Conservation (phyloP, 176 grass and related monocot species). For the Zoysia japonica region DNA sequence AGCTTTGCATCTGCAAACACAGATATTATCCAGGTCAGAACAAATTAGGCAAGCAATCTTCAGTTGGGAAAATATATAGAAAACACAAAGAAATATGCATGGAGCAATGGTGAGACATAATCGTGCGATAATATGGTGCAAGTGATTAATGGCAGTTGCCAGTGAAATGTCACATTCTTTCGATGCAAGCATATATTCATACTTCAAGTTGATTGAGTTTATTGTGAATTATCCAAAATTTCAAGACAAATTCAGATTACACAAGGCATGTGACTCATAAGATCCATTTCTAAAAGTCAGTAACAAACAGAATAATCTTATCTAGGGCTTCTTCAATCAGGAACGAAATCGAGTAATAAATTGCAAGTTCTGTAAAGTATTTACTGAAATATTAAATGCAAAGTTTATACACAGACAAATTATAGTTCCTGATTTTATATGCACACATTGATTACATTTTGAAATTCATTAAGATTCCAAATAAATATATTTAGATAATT, state of each 20-base stretch:
- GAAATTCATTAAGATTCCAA: slow-evolving; percentile 11
- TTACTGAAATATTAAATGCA: not conserved
- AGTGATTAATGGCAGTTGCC: not conserved
- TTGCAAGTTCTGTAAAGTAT: not conserved
- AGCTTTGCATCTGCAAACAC: slow-evolving; percentile 78
- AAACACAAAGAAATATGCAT: not conserved
- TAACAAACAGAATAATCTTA: not conserved
- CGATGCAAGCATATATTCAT: not conserved
- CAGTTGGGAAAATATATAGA: not conserved
- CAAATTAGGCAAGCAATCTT: not conserved
- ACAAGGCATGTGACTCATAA: not conserved
- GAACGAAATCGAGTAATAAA: not conserved
- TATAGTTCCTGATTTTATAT: not conserved
- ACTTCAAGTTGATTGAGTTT: not conserved
- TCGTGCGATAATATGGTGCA: not conserved
- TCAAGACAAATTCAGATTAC: not conserved
- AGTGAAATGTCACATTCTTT: not conserved
- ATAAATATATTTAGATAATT: not conserved
- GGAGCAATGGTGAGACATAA: slow-evolving; percentile 1
- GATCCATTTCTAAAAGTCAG: not conserved
- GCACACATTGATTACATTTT: not conserved
- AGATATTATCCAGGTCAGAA: slow-evolving; percentile 13
- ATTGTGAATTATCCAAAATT: not conserved
- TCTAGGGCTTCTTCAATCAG: too few relatives aligned
- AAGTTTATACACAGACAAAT: not conserved